phyloP scores from a whole-genome alignment of 164 flowering plant species.

The Magnolia officinalis region DNA sequence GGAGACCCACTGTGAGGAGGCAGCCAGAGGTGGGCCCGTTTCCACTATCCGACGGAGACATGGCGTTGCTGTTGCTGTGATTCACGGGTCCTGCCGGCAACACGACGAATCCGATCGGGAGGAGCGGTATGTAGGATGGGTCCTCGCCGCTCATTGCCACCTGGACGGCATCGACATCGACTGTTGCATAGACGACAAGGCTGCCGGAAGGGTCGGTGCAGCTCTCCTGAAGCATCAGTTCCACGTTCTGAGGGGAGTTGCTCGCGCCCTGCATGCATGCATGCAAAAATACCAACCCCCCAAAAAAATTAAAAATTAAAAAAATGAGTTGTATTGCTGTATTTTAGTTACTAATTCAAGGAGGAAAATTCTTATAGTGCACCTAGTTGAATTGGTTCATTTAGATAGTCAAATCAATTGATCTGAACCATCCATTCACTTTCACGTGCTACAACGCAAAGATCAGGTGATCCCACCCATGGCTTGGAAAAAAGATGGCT shows the following conservation, averaged over 20 bases:
- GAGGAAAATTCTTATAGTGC: no score
- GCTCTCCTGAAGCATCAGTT: constrained; percentile 94
- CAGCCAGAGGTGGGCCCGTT: constrained; percentile 39
- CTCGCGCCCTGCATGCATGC: constrained; percentile 59
- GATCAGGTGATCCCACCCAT: no score
- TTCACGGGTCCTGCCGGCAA: constrained; percentile 29
- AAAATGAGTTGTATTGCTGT: no score
- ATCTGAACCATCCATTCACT: no score
- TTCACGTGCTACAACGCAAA: no score
- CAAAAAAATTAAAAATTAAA: no score
- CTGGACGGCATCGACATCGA: constrained; percentile 73
- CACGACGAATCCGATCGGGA: constrained; percentile 74
- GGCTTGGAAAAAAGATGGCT: no score
- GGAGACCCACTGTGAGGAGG: constrained; percentile 76
- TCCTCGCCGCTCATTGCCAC: constrained; percentile 85
- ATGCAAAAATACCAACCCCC: background rate
- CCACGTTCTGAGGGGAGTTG: constrained; percentile 85
- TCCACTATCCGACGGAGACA: constrained; percentile 5
- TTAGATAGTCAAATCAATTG: no score
- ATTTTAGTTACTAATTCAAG: no score
- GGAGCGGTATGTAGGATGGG: constrained; percentile 82
- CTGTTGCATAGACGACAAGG: constrained; percentile 70
- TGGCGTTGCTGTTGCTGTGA: constrained; percentile 5
- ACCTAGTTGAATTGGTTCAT: no score
- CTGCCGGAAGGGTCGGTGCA: constrained; percentile 81